A percentile compares a stretch with the other conserved stretches of the same genome.
Conservation (phyloP, 139 green algal genomes). For the Raphidocelis subcapitata region DNA sequence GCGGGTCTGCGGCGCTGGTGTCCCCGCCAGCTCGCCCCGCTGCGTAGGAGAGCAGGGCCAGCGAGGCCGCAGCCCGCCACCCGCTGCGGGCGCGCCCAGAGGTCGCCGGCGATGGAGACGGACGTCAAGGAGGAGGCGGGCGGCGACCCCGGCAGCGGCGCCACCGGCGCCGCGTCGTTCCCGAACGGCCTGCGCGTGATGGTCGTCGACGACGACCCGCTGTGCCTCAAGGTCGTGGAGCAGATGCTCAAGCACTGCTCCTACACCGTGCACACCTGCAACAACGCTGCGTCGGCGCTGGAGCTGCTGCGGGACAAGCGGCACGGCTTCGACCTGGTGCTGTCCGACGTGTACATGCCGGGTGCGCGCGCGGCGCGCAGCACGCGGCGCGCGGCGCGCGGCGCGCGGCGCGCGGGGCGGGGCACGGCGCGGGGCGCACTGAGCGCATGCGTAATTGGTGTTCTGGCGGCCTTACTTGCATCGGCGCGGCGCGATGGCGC, state of each 20-base stretch:
- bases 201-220: constrained; percentile 91
- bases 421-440: not conserved
- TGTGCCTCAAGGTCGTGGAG: constrained; percentile 91
- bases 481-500: too few species aligned
- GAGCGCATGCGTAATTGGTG: not conserved
- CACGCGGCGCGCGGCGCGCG: not conserved
- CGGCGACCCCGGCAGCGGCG: too few species aligned
- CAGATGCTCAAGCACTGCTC: constrained; percentile 87
- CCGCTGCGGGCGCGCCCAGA: too few species aligned
- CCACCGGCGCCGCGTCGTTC: constrained; percentile 29
- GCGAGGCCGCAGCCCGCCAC: too few species aligned
- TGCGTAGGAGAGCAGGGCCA: too few species aligned
- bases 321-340: constrained; percentile 88
- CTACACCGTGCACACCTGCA: constrained; percentile 64
- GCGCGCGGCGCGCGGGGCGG: not conserved
- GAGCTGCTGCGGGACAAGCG: constrained; percentile 54
- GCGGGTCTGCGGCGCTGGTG: too few species aligned
- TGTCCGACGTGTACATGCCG: constrained; percentile 98
- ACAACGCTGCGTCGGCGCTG: constrained; percentile 62
- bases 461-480: not conserved
- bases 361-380: constrained; percentile 39
- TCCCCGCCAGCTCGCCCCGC: too few species aligned
- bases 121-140: too few species aligned
- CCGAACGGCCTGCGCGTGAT: constrained; percentile 75
- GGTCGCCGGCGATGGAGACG: too few species aligned